These are phyloP conservation scores for Protomyces macrosporus DNA, from an alignment of 1,139 yeast genomes.

Conservation along the genomic window DNA sequence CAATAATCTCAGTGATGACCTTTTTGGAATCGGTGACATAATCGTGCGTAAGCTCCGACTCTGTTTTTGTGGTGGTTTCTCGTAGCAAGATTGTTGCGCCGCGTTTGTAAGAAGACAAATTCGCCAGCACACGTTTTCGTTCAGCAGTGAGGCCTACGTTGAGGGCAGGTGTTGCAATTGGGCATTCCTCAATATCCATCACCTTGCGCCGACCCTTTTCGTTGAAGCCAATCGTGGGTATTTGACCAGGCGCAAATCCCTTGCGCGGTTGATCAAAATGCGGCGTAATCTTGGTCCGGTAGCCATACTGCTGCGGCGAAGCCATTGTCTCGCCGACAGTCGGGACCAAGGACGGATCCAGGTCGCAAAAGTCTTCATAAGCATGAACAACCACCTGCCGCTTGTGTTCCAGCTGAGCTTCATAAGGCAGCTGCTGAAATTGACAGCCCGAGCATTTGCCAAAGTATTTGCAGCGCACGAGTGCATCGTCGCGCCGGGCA, in stretches of 20 bases:
- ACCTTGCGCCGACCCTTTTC: constrained; percentile 67
- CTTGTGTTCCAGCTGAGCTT: constrained; percentile 66
- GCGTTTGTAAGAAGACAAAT: constrained; percentile 55
- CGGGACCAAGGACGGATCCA: constrained; percentile 48
- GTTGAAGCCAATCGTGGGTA: constrained; percentile 74
- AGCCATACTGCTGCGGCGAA: constrained; percentile 69
- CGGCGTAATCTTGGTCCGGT: constrained; percentile 91
- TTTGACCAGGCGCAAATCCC: constrained; percentile 37
- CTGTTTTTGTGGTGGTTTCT: constrained; percentile 55
- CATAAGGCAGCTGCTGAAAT: constrained; percentile 72
- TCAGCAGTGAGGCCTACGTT: constrained; percentile 72
- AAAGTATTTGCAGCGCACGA: constrained; percentile 67
- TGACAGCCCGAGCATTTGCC: constrained; percentile 89
- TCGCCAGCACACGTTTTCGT: constrained; percentile 50
- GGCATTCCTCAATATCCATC: constrained; percentile 90
- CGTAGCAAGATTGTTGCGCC: constrained; percentile 85
- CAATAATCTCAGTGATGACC: constrained; percentile 71
- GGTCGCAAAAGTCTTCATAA: constrained; percentile 63
- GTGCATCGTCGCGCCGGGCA: constrained; percentile 49
- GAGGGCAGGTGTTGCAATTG: constrained; percentile 75
- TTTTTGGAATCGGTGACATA: constrained; percentile 61
- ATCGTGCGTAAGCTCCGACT: constrained; percentile 21
- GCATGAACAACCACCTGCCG: constrained; percentile 74
- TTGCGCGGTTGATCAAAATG: constrained; percentile 81
- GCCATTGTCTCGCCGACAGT: constrained; percentile 60